Percentiles rank a stretch among this genome's conserved stretches.
Conservation (phyloP, 1,284 basidiomycete species). For the Tilletia caries region DNA sequence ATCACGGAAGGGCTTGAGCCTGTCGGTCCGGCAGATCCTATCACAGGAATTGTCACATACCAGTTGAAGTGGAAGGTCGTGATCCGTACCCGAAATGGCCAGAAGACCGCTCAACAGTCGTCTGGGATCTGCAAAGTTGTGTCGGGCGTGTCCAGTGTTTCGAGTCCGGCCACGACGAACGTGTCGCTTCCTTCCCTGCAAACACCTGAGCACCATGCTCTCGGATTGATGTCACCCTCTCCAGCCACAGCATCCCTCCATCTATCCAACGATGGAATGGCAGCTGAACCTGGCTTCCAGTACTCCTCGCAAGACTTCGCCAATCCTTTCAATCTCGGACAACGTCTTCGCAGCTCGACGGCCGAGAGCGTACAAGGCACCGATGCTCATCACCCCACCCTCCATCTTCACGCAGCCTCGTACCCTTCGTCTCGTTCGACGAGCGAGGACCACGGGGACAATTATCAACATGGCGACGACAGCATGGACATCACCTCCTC, state of each 20-base stretch:
- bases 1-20: neutral
- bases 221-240: neutral
- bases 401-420: neutral
- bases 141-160: neutral
- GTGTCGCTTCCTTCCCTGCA: neutral
- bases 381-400: neutral
- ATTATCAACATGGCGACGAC: no score
- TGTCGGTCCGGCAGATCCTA: neutral
- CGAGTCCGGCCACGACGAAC: neutral
- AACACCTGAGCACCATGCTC: neutral
- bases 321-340: neutral
- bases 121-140: neutral
- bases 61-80: conserved; percentile 3
- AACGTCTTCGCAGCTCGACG: neutral
- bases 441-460: no score
- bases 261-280: neutral
- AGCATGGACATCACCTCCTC: neutral
- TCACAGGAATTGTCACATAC: neutral
- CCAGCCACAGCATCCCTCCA: neutral
- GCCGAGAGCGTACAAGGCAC: neutral
- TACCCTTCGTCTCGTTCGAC: neutral
- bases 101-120: neutral
- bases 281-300: neutral
- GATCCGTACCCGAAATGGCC: neutral
- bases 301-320: neutral